phyloP scores from a whole-genome alignment of 2,329 filamentous ascomycete genomes.

The Colletotrichum sp. region DNA sequence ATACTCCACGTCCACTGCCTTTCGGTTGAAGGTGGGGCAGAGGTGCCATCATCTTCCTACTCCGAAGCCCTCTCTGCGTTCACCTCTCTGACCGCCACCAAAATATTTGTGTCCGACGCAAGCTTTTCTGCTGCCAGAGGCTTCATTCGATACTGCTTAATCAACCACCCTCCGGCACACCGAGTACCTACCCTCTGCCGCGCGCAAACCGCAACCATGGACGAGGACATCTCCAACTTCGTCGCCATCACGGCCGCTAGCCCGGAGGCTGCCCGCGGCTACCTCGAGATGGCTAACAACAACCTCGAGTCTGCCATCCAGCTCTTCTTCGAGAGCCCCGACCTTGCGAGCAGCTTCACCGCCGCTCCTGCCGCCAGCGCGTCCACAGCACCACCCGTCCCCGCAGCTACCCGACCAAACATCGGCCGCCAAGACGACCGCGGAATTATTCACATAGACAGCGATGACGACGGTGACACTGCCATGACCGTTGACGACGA shows the following conservation, averaged over 20 bases:
- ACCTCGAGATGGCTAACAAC: constrained; percentile 83
- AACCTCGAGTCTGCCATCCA: constrained; percentile 86
- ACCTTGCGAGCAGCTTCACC: constrained; percentile 61
- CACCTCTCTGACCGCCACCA: constrained; percentile 2
- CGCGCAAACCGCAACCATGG: constrained; percentile 54
- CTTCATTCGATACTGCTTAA: not conserved
- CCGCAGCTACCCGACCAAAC: constrained; percentile 28
- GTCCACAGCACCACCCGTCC: constrained; percentile 28
- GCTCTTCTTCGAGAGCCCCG: constrained; percentile 89
- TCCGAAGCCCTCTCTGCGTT: not conserved
- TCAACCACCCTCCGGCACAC: not conserved
- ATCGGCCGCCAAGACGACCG: constrained; percentile 56
- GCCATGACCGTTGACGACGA: constrained; percentile 43
- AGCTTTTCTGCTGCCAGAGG: not conserved
- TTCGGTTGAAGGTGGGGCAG: constrained; percentile 19
- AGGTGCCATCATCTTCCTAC: constrained; percentile 3
- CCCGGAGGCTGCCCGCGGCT: constrained; percentile 77
- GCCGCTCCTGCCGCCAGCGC: constrained; percentile 33
- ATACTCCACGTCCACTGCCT: not conserved
- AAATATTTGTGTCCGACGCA: not conserved
- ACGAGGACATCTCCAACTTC: constrained; percentile 79
- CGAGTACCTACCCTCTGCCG: not conserved
- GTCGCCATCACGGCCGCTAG: constrained; percentile 80
- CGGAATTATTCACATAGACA: constrained; percentile 77
- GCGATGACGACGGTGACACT: constrained; percentile 70